phyloP scores from a whole-genome alignment of 495 filamentous ascomycete genomes.

The Trichoderma reesei region DNA sequence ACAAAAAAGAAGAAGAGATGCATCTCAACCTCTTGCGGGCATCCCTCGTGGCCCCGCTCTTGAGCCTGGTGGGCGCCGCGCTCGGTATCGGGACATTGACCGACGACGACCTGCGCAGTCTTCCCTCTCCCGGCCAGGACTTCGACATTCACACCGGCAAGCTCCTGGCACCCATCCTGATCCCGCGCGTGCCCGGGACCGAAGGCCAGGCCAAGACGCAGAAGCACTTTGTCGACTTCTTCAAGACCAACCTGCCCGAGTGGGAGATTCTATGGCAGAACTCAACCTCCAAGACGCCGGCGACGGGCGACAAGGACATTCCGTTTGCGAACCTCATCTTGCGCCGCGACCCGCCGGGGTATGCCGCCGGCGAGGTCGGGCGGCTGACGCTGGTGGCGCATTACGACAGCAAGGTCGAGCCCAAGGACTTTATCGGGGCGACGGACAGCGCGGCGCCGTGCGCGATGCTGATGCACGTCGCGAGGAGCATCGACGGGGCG shows the following conservation, averaged over 20 bases:
- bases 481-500: slow-evolving; percentile 66
- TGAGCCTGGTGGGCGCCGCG: slow-evolving; percentile 26
- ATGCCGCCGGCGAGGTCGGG: slow-evolving; percentile 58
- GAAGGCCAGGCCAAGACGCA: slow-evolving; percentile 63
- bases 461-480: slow-evolving; percentile 82
- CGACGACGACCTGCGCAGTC: slow-evolving; percentile 52
- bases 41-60: slow-evolving; percentile 9
- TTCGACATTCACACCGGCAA: slow-evolving; percentile 68
- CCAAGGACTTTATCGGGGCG: slow-evolving; percentile 85
- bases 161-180: slow-evolving; percentile 83
- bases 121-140: slow-evolving; percentile 63
- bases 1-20: background rate
- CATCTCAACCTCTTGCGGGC: background rate
- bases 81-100: slow-evolving; percentile 65
- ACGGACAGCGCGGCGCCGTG: slow-evolving; percentile 90
- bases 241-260: slow-evolving; percentile 56
- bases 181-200: slow-evolving; percentile 81
- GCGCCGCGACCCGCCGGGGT: slow-evolving; percentile 83
- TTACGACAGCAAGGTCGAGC: slow-evolving; percentile 78
- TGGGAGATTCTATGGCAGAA: slow-evolving; percentile 83
- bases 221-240: slow-evolving; percentile 76
- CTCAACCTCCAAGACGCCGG: slow-evolving; percentile 70
- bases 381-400: slow-evolving; percentile 83
- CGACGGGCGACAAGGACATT: slow-evolving; percentile 53
- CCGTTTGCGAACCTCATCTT: slow-evolving; percentile 84